These are phyloP conservation scores for Camelina neglecta DNA, from an alignment of 345 rosid genomes.

Conservation along the genomic window DNA sequence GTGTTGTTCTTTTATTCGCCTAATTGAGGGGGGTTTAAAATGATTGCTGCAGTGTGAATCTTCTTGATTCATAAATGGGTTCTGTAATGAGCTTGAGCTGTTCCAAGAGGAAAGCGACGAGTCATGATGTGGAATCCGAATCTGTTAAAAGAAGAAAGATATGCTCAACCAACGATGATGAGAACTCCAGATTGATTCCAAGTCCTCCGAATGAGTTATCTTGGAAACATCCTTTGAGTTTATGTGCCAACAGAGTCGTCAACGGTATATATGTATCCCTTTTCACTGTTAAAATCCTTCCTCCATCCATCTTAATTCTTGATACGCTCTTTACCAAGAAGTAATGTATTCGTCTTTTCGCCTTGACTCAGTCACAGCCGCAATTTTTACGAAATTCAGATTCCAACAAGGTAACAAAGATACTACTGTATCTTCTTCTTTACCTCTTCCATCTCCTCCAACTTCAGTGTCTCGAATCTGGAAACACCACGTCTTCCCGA, in stretches of 20 bases:
- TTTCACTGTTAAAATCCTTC: background rate
- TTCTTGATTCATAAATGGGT: constrained; percentile 31
- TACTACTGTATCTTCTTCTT: background rate
- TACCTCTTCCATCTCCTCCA: background rate
- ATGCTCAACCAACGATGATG: constrained; percentile 41
- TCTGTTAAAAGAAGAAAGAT: constrained; percentile 44
- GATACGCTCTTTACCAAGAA: background rate
- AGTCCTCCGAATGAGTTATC: constrained; percentile 69
- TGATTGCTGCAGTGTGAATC: constrained; percentile 13
- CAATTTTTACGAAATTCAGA: background rate
- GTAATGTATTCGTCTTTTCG: background rate
- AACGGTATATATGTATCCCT: too few species aligned
- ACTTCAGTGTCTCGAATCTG: background rate
- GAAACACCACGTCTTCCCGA: background rate
- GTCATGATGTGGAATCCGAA: constrained; percentile 31
- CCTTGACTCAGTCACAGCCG: background rate
- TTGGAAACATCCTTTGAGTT: background rate
- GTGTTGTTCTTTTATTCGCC: too few species aligned
- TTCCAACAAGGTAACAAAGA: background rate
- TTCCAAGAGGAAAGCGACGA: constrained; percentile 39
- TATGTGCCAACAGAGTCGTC: background rate
- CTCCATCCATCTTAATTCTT: background rate
- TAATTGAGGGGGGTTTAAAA: background rate
- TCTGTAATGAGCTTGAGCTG: constrained; percentile 45
- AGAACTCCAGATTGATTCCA: constrained; percentile 62